Evolutionary conservation across 192 early-diverging fungal genomes (phyloP), one percentile per base, ranked within the genome.

Genomic region (Coemansia sp.): DNA sequence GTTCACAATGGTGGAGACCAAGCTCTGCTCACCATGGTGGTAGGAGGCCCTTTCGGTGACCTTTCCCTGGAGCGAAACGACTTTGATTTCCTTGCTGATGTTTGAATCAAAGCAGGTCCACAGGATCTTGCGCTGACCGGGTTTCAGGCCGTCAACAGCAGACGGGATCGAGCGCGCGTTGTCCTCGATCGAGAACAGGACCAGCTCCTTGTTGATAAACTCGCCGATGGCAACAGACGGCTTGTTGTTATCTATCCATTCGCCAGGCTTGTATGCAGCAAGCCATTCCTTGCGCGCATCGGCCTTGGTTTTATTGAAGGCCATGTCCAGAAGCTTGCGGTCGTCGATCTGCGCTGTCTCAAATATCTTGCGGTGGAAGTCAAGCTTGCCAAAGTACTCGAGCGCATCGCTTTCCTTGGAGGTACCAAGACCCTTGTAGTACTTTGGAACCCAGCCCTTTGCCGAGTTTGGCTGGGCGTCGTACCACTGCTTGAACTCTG

Each of bases 351-450:
- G 62, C 14, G 81, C 64, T 0, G 83, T 41, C 33, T 72, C 56
- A 64, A 98, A 97, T 13, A 68, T 81, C 68, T 97, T 97, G 61
- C 85, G 81, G 72, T 98, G 97, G 29, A 70, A 74, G 13, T 64
- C 82, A 67, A 98, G 82, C 40, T 88, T 80, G n/a, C 83, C 77
- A 81, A 99, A 99, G 70, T 99, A 99, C 69, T 91, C 83, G 76
- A 89, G 91, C 6, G 92, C 93, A 59, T 99, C 95, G 11, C 83
- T 69, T 36, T 85, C 84, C 19, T 85, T 87, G 52, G 87, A 91
- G 8, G 95, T 95, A 75, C 96, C 96, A 74, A 98, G 76, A 86
- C 95, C 95, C 87, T 99, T 97, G 74, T 91, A 99, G 85, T 99
- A 99, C 77, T 97, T 99, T 53, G 90, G 84, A 27, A 61, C 79